These are phyloP conservation scores for Glycyrrhiza uralensis DNA, from an alignment of 306 rosid genomes.

Conservation along the genomic window DNA sequence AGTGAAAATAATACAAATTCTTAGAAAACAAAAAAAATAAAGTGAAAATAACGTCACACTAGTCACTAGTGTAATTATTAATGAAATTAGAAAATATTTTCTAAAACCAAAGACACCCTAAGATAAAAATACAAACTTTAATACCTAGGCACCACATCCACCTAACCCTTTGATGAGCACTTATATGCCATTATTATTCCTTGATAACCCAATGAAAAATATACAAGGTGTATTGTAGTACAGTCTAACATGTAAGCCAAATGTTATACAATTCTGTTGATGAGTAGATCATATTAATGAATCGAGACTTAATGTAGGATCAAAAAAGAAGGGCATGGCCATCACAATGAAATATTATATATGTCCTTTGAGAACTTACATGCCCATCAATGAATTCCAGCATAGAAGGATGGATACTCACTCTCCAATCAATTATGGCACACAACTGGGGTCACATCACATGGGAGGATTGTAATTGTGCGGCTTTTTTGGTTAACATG, in stretches of 20 bases:
- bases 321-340: constrained; percentile 18
- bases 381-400: constrained; percentile 21
- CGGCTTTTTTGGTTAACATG: background rate
- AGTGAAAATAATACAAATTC: background rate
- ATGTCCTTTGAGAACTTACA: constrained; percentile 8
- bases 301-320: constrained; percentile 28
- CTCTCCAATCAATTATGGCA: constrained; percentile 12
- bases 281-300: constrained; percentile 20
- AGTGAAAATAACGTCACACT: background rate
- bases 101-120: background rate
- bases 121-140: constrained; percentile 13
- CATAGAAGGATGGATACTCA: constrained; percentile 8
- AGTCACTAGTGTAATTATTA: background rate
- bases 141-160: background rate
- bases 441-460: background rate
- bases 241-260: constrained; percentile 15
- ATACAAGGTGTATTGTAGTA: constrained; percentile 33
- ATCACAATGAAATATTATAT: constrained; percentile 21
- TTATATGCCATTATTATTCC: constrained; percentile 34
- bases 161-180: constrained; percentile 3
- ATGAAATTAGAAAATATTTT: background rate
- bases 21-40: background rate
- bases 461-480: constrained; percentile 10
- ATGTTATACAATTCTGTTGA: constrained; percentile 22
- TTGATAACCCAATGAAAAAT: constrained; percentile 16